phyloP scores from a whole-genome alignment of 2,329 filamentous ascomycete genomes.

The Alternaria solani region DNA sequence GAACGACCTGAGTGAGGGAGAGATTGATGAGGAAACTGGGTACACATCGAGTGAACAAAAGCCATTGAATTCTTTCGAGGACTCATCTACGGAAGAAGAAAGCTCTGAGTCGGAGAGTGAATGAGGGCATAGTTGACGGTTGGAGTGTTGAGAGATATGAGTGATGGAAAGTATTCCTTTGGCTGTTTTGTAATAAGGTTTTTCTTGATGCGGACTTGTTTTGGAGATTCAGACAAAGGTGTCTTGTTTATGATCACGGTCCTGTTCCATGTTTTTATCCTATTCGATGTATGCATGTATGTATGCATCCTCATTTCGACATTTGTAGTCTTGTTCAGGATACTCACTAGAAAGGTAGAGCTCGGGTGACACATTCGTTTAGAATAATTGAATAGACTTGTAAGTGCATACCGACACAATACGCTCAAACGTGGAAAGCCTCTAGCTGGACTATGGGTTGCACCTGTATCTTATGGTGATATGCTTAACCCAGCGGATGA shows the following conservation, averaged over 20 bases:
- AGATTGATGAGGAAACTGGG: neutral
- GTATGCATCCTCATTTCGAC: no score
- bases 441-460: no score
- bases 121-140: neutral
- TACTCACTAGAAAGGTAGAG: no score
- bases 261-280: neutral
- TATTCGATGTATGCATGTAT: neutral
- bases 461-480: no score
- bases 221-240: neutral
- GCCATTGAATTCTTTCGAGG: neutral
- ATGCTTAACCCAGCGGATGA: no score
- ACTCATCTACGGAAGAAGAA: neutral
- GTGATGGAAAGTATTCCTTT: neutral
- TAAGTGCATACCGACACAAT: no score
- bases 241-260: neutral
- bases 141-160: neutral
- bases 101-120: conserved; percentile 26
- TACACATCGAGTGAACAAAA: neutral
- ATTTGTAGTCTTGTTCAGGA: no score
- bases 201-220: neutral
- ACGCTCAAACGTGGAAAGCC: no score
- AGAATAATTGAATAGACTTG: no score
- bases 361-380: no score
- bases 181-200: neutral
- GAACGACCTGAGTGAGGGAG: neutral